Conservation (phyloP, 1,139 yeast genomes). For the Pneumocystis oryctolagi region DNA sequence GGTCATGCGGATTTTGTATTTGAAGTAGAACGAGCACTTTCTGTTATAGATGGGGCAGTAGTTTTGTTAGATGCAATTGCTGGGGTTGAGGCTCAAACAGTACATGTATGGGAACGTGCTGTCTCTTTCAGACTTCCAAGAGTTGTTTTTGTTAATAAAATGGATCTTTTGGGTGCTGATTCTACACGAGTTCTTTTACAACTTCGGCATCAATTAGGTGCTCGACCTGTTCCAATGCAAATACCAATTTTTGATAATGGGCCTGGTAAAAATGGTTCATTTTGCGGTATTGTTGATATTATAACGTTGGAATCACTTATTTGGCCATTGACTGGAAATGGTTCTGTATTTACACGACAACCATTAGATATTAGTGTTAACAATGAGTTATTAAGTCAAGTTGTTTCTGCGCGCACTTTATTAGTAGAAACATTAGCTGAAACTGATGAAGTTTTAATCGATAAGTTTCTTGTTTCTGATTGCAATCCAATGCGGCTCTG, state of each 20-base stretch:
- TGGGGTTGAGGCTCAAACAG: constrained; percentile 97
- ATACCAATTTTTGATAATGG: constrained; percentile 49
- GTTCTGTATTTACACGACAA: constrained; percentile 32
- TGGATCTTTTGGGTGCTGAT: constrained; percentile 96
- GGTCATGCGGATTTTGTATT: constrained; percentile 97
- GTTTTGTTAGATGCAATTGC: constrained; percentile 90
- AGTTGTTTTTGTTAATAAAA: constrained; percentile 71
- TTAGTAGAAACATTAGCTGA: constrained; percentile 75
- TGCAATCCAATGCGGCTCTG: not conserved
- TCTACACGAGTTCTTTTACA: constrained; percentile 80
- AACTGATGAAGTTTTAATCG: constrained; percentile 59
- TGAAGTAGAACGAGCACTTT: constrained; percentile 76
- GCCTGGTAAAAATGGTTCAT: constrained; percentile 26
- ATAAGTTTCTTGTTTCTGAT: constrained; percentile 48
- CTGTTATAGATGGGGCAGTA: constrained; percentile 88
- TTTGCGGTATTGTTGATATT: constrained; percentile 74
- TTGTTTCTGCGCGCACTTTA: constrained; percentile 49
- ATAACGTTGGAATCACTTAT: constrained; percentile 47
- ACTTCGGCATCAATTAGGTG: constrained; percentile 59
- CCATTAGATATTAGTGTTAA: constrained; percentile 26
- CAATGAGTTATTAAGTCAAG: constrained; percentile 31
- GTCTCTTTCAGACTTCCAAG: constrained; percentile 49
- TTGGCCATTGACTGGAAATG: constrained; percentile 48
- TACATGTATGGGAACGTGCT: constrained; percentile 91
- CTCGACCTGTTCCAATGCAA: constrained; percentile 59